Percentiles rank a stretch among this genome's conserved stretches.
Conservation (phyloP, 2,329 filamentous ascomycete species). For the Cytospora mali region DNA sequence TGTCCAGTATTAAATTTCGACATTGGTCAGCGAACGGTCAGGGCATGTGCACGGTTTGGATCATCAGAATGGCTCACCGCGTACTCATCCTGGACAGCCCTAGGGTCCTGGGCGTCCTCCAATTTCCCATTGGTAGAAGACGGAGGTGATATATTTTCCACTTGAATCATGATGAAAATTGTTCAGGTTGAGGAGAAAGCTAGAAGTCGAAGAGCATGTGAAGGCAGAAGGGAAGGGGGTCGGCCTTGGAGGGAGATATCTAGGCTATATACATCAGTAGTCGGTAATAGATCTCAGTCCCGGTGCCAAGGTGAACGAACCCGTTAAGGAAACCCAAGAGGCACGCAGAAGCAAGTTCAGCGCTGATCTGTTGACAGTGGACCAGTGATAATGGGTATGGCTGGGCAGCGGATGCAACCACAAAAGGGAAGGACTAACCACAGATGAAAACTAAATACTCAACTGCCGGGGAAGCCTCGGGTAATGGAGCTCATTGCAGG, state of each 20-base stretch:
- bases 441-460: background rate
- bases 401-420: background rate
- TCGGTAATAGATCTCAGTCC: background rate
- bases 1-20: background rate
- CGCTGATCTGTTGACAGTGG: background rate
- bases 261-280: background rate
- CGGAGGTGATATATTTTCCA: slow-evolving; percentile 20
- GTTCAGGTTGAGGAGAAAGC: background rate
- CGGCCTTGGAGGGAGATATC: background rate
- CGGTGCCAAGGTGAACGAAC: background rate
- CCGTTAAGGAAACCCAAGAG: background rate
- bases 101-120: slow-evolving; percentile 20
- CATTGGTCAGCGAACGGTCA: background rate
- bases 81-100: slow-evolving; percentile 8
- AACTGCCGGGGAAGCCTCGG: background rate
- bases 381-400: background rate
- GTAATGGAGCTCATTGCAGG: background rate
- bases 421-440: background rate
- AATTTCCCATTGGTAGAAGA: slow-evolving; percentile 13
- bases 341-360: background rate
- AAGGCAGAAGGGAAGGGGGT: too few relatives aligned
- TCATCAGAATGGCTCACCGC: background rate
- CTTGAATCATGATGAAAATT: slow-evolving; percentile 13
- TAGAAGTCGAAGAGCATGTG: background rate
- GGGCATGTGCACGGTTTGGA: background rate